Evolutionary conservation across 2,329 filamentous ascomycete species (phyloP), one percentile per base, ranked within the genome.

Genomic region (Fusarium chlamydosporum): DNA sequence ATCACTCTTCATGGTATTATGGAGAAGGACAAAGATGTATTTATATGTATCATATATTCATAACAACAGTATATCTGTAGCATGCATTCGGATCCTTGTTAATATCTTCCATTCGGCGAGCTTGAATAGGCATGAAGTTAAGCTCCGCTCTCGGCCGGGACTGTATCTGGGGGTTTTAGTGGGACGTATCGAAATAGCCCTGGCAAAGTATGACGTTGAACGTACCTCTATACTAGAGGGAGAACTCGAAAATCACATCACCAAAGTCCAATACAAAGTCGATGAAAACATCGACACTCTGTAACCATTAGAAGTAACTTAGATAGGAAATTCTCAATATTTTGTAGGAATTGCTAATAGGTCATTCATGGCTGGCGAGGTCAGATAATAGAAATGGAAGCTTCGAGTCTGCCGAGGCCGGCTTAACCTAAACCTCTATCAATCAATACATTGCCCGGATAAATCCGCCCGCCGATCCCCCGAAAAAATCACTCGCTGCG

Each of bases 71-170:
- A 18, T 18, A 16, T n/a, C 18, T 26, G 13, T 16, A n/a, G 16
- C 15, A 47, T 9, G 43, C 15, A n/a, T 43, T 20, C 13, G 33
- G 16, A n/a, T 13, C 15, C 13, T 13, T 35, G 18, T 11, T 18
- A 18, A n/a, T 33, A 18, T 31, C 15, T 35, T 43, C 2, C n/a
- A 12, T 33, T 68, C 71, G 71, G 74, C 72, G 65, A 74, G 71
- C 72, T 61, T 35, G 26, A 66, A 71, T 60, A 57, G 66, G 71
- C 58, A 71, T 62, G 63, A 58, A 26, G 55, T 57, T 58, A 33
- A 27, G 48, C 61, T 61, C 57, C 47, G 56, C 48, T 55, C 43
- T 72, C 55, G 60, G 61, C 60, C 51, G 42, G 56, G 45, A 59
- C 40, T 45, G 46, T 48, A 58, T 56, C 56, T 54, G 48, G 47